phyloP scores from a whole-genome alignment of 192 early-diverging fungal genomes.

The Coemansia sp. region DNA sequence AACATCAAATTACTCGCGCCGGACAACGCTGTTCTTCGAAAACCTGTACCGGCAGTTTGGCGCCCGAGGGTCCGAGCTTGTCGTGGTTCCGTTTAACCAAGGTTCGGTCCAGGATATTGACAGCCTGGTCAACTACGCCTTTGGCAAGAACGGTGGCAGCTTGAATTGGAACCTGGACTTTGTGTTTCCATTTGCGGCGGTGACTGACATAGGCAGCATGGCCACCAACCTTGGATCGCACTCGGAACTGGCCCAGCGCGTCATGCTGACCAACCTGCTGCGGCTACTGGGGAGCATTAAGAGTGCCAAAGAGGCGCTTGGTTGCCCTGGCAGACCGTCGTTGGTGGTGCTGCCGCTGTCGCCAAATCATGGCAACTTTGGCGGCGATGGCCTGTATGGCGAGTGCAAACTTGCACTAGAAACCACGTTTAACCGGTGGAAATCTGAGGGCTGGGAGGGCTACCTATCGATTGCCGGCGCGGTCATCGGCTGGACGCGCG shows the following conservation, averaged over 20 bases:
- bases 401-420: slow-evolving; percentile 90
- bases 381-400: slow-evolving; percentile 85
- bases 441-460: slow-evolving; percentile 80
- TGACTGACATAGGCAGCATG: slow-evolving; percentile 78
- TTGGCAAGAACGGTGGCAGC: slow-evolving; percentile 60
- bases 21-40: slow-evolving; percentile 80
- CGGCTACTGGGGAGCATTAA: slow-evolving; percentile 82
- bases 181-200: slow-evolving; percentile 90
- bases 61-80: slow-evolving; percentile 73
- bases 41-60: slow-evolving; percentile 81
- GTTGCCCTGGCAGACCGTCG: slow-evolving; percentile 69
- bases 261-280: slow-evolving; percentile 89
- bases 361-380: slow-evolving; percentile 93
- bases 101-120: slow-evolving; percentile 79
- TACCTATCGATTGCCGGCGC: slow-evolving; percentile 85
- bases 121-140: slow-evolving; percentile 81
- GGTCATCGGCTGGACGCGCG: slow-evolving; percentile 94
- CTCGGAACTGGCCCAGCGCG: slow-evolving; percentile 86
- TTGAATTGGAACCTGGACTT: slow-evolving; percentile 90
- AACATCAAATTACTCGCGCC: slow-evolving; percentile 80
- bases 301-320: slow-evolving; percentile 68
- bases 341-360: slow-evolving; percentile 84
- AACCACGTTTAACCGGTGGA: slow-evolving; percentile 85
- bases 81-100: slow-evolving; percentile 94
- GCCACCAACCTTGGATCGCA: slow-evolving; percentile 75